Conservation (phyloP, 2,329 filamentous ascomycete genomes). For the Sporothrix luriei region DNA sequence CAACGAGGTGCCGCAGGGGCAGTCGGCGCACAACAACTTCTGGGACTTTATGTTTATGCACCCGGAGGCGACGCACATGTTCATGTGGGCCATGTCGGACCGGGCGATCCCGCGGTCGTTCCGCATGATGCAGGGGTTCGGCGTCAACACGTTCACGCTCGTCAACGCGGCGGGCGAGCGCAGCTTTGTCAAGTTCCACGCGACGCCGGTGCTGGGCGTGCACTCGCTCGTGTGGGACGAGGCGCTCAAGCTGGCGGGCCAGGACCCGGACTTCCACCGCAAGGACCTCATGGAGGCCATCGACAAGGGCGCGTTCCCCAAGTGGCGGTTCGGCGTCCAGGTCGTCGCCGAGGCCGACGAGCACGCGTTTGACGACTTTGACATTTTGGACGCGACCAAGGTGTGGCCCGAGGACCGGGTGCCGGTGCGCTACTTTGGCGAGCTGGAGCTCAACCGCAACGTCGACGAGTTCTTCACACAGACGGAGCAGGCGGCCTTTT, state of each 20-base stretch:
- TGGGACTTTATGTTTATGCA: constrained; percentile 74
- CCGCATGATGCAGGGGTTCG: constrained; percentile 85
- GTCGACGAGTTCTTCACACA: constrained; percentile 81
- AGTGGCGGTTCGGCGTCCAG: constrained; percentile 84
- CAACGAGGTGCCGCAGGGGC: constrained; percentile 70
- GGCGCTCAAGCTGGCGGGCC: constrained; percentile 70
- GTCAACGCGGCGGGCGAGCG: constrained; percentile 68
- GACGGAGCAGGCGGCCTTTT: constrained; percentile 82
- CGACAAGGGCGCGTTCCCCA: constrained; percentile 68
- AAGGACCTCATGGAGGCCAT: constrained; percentile 78
- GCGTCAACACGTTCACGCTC: constrained; percentile 76
- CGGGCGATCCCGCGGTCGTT: constrained; percentile 71
- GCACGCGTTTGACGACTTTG: constrained; percentile 75
- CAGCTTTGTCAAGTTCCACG: constrained; percentile 77
- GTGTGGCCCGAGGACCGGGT: constrained; percentile 79
- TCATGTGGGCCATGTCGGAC: constrained; percentile 77
- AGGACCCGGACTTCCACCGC: constrained; percentile 80
- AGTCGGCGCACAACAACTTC: constrained; percentile 73
- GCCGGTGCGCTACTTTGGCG: constrained; percentile 75
- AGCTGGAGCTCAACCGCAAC: constrained; percentile 77
- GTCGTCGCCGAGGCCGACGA: constrained; percentile 70
- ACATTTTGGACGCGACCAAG: constrained; percentile 83
- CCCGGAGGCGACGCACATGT: constrained; percentile 75
- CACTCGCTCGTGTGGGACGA: constrained; percentile 80
- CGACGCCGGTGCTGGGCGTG: constrained; percentile 72